phyloP scores from a whole-genome alignment of 2,329 filamentous ascomycete species.

The Rhytidhysteron rufulum region DNA sequence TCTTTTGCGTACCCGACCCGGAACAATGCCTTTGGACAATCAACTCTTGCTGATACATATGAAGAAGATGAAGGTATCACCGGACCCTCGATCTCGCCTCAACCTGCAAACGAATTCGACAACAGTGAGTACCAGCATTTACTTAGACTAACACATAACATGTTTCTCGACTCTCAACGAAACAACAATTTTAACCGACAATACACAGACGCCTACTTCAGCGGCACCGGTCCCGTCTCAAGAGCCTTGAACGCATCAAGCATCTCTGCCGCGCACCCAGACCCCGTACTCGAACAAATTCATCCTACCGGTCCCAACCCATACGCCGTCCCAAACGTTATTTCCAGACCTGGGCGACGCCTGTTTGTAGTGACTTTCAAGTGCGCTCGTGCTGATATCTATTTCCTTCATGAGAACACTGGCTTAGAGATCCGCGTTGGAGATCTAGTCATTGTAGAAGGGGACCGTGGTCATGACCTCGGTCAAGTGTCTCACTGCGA shows the following conservation, averaged over 20 bases:
- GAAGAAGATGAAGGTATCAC: conserved; percentile 6
- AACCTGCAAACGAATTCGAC: neutral
- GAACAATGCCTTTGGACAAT: conserved; percentile 17
- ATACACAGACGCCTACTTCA: conserved; percentile 31
- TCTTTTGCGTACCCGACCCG: conserved; percentile 58
- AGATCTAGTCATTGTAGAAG: conserved; percentile 95
- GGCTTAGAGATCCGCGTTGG: conserved; percentile 86
- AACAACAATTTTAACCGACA: neutral
- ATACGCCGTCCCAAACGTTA: conserved; percentile 27
- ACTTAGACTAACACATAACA: neutral
- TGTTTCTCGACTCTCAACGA: neutral
- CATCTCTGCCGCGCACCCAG: conserved; percentile 33
- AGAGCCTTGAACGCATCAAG: conserved; percentile 33
- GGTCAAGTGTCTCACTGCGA: conserved; percentile 89
- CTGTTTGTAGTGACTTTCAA: conserved; percentile 95
- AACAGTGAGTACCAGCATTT: conserved; percentile 2
- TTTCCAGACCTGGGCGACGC: conserved; percentile 28
- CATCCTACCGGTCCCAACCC: conserved; percentile 19
- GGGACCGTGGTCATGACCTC: conserved; percentile 91
- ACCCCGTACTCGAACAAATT: conserved; percentile 21
- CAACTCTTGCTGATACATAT: conserved; percentile 25
- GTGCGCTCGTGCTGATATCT: conserved; percentile 89
- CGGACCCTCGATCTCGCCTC: neutral
- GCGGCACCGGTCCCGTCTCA: conserved; percentile 31
- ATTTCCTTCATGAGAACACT: conserved; percentile 94